Evolutionary conservation across 371 early-diverging fungal genomes (phyloP).

Genomic region (Conidiobolus incongruus): DNA sequence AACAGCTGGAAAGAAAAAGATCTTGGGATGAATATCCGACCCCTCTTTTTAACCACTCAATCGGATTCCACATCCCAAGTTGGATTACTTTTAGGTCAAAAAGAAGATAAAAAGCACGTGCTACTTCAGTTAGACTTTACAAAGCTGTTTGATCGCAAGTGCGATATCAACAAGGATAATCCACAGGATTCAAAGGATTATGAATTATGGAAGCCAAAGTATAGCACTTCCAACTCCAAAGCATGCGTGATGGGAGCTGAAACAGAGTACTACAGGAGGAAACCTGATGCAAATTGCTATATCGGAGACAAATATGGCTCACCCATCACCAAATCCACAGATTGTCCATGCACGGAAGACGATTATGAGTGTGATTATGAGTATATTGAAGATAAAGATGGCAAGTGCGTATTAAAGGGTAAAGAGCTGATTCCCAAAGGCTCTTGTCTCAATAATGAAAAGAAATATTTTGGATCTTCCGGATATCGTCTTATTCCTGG

Average conservation of each 20-base stretch:
- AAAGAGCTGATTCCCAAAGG: conserved; percentile 22
- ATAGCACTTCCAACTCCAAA: neutral
- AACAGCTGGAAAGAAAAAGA: conserved; percentile 31
- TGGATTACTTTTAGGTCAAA: neutral
- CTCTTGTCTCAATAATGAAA: conserved; percentile 28
- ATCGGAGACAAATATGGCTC: conserved; percentile 41
- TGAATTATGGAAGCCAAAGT: conserved; percentile 45
- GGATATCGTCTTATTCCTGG: conserved; percentile 78
- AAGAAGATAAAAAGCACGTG: conserved; percentile 5
- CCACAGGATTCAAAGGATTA: conserved; percentile 30
- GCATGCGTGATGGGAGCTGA: conserved; percentile 72
- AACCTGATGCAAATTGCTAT: conserved; percentile 50
- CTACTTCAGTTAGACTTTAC: conserved; percentile 42
- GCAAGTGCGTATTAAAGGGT: conserved; percentile 28
- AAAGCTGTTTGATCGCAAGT: conserved; percentile 30
- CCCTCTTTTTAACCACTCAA: neutral
- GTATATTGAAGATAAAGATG: conserved; percentile 28
- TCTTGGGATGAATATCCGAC: neutral
- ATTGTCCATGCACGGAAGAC: conserved; percentile 52
- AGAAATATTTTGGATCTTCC: conserved; percentile 47
- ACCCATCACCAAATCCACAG: conserved; percentile 19
- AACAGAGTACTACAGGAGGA: conserved; percentile 39
- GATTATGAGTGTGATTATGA: conserved; percentile 89
- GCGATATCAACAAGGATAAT: conserved; percentile 24
- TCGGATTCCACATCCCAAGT: neutral